Evolutionary conservation across 2,329 filamentous ascomycete species (phyloP), one percentile per base, ranked within the genome.

Genomic region (Fusarium goolgardi): DNA sequence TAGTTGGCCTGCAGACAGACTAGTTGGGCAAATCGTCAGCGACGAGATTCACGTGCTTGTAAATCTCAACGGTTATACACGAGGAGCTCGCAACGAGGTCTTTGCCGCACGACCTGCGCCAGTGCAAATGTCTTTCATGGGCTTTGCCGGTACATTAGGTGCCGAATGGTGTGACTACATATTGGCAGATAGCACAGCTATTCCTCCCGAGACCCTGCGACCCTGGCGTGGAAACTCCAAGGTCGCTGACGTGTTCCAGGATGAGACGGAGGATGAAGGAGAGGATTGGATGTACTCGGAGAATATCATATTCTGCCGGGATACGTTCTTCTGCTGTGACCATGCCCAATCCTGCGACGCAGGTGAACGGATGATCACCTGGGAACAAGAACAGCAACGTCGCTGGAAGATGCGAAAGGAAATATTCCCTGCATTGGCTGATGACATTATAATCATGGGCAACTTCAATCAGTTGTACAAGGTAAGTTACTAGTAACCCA

Each of bases 401-500:
- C 86, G 96, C 66, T 98, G 96, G 95, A 85, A 87, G 69, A 97
- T 98, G 94, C 90, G 96, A 31, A 96, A 94, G 75, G 90, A 96
- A 72, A 81, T 99, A 39, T 99, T 99, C 74, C 96, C 96, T 1
- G 84, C 86, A 20, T 82, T 99, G 15, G 83, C 88, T 4, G 91
- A 98, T 73, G 90, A 97, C 76, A 87, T 89, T 21, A 89, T 99
- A 73, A 97, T 99, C 72, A 85, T 99, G 60, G 96, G 93, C 9
- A 99, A 99, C 79, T 99, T 99, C 81, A 99, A 99, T 76, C 96
- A 99, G 78, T 84, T 99, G 32, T 99, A 99, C 82, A 99, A 99
- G 89, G 94, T 96, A 83, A 69, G 83, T 73, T 31, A 27, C 12
- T 8, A 10, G 27, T 29, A 7, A 35, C 7, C 18, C n/a, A 39